These are phyloP conservation scores for Microbotryum saponariae DNA, from an alignment of 1,284 basidiomycete genomes.

Conservation along the genomic window DNA sequence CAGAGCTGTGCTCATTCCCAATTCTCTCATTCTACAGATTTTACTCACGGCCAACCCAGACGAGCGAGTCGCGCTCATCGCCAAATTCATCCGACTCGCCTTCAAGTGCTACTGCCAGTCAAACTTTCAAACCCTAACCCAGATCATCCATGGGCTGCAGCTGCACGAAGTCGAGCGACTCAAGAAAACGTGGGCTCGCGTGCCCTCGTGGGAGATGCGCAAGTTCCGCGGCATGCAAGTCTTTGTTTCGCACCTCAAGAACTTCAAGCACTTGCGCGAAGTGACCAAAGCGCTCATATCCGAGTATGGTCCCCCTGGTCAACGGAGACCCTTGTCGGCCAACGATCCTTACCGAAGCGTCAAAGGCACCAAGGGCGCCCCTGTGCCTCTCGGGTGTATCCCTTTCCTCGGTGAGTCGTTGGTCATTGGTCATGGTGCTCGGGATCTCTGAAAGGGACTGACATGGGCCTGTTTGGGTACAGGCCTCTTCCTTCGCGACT, in stretches of 20 bases:
- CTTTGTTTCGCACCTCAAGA: conserved; percentile 59
- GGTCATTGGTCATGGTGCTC: neutral
- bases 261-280: conserved; percentile 54
- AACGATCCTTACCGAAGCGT: conserved; percentile 32
- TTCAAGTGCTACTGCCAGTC: conserved; percentile 75
- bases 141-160: conserved; percentile 69
- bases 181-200: conserved; percentile 57
- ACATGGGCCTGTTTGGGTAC: neutral
- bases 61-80: conserved; percentile 60
- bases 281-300: conserved; percentile 59
- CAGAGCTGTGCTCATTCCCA: conserved; percentile 62
- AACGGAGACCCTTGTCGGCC: conserved; percentile 29
- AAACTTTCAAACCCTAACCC: conserved; percentile 72
- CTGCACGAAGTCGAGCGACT: conserved; percentile 66
- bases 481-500: conserved; percentile 67
- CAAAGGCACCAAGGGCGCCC: neutral
- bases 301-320: conserved; percentile 47
- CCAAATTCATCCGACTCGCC: conserved; percentile 77
- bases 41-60: conserved; percentile 41
- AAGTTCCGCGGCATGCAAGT: conserved; percentile 66
- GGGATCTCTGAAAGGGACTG: neutral
- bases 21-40: conserved; percentile 25
- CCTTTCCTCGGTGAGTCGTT: conserved; percentile 62
- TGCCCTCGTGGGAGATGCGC: conserved; percentile 65
- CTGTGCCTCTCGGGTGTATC: conserved; percentile 48